phyloP scores from a whole-genome alignment of 78 protist species.

The Thecamonas trahens region DNA sequence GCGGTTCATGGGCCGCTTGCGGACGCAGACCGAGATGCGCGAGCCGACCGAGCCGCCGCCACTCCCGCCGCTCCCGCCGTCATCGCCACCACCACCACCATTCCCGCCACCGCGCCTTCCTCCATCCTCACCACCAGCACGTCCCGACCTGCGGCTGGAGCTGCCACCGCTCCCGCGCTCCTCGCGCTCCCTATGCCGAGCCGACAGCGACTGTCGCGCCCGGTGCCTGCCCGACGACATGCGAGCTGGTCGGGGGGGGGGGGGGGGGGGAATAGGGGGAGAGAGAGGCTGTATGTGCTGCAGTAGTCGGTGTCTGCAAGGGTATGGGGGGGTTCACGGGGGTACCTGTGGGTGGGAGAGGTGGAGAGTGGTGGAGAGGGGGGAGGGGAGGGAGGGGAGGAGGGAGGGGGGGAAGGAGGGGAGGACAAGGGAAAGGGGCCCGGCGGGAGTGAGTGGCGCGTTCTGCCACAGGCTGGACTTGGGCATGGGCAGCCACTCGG shows the following conservation, averaged over 20 bases:
- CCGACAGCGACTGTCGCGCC: no score
- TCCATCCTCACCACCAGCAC: no score
- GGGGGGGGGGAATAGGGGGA: not conserved
- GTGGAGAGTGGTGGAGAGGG: not conserved
- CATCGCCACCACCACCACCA: no score
- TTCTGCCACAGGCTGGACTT: not conserved
- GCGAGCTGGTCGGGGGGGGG: slow-evolving; percentile 6
- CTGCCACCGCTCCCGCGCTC: no score
- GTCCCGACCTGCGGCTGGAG: no score
- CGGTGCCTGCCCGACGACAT: no score
- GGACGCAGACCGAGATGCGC: slow-evolving; percentile 82
- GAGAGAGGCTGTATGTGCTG: not conserved
- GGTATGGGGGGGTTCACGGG: not conserved
- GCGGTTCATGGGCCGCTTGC: slow-evolving; percentile 81
- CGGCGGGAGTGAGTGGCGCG: not conserved
- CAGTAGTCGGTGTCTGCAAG: not conserved
- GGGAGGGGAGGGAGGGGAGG: not conserved
- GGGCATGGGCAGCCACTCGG: not conserved
- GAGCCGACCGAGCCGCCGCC: no score
- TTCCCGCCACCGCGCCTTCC: no score
- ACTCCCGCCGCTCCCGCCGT: no score
- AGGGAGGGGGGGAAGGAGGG: not conserved
- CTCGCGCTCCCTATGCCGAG: no score
- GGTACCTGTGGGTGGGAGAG: not conserved
- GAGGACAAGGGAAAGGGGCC: not conserved